Conservation (phyloP, 352 stramenopile genomes). For the Phytophthora pini region DNA sequence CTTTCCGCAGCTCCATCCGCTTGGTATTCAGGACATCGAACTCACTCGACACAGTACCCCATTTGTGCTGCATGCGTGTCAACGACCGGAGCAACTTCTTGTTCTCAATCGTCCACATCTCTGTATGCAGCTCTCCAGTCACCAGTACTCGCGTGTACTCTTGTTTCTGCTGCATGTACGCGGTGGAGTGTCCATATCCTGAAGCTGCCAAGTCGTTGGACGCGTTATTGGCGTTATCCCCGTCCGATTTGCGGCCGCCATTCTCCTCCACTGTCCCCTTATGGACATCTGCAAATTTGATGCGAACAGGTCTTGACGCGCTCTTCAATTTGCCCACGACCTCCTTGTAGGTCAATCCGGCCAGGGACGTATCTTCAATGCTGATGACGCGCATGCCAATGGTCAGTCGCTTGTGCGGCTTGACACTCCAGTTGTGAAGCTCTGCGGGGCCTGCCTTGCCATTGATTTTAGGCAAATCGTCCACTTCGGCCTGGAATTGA, state of each 20-base stretch:
- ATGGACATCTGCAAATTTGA: slow-evolving; percentile 84
- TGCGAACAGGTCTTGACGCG: slow-evolving; percentile 72
- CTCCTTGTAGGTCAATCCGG: slow-evolving; percentile 84
- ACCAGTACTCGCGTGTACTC: slow-evolving; percentile 84
- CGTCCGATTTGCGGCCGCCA: slow-evolving; percentile 55
- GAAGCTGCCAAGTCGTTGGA: slow-evolving; percentile 13
- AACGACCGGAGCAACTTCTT: slow-evolving; percentile 77
- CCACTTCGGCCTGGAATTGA: slow-evolving; percentile 90
- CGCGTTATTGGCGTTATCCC: slow-evolving; percentile 18
- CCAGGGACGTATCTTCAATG: slow-evolving; percentile 74
- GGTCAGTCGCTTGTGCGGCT: slow-evolving; percentile 78
- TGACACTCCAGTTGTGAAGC: slow-evolving; percentile 91
- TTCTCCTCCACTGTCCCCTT: slow-evolving; percentile 81
- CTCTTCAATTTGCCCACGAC: slow-evolving; percentile 82
- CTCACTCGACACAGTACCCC: slow-evolving; percentile 70
- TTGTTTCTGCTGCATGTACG: slow-evolving; percentile 81
- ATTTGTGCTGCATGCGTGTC: slow-evolving; percentile 68
- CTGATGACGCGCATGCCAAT: slow-evolving; percentile 87
- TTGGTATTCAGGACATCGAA: slow-evolving; percentile 72
- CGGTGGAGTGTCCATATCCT: slow-evolving; percentile 50
- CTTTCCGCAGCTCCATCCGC: slow-evolving; percentile 68
- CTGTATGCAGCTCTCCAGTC: slow-evolving; percentile 80
- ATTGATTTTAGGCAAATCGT: slow-evolving; percentile 88
- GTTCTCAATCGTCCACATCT: slow-evolving; percentile 88
- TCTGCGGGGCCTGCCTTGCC: slow-evolving; percentile 84